phyloP scores from a whole-genome alignment of 495 filamentous ascomycete genomes.

The Annulohypoxylon nitens region DNA sequence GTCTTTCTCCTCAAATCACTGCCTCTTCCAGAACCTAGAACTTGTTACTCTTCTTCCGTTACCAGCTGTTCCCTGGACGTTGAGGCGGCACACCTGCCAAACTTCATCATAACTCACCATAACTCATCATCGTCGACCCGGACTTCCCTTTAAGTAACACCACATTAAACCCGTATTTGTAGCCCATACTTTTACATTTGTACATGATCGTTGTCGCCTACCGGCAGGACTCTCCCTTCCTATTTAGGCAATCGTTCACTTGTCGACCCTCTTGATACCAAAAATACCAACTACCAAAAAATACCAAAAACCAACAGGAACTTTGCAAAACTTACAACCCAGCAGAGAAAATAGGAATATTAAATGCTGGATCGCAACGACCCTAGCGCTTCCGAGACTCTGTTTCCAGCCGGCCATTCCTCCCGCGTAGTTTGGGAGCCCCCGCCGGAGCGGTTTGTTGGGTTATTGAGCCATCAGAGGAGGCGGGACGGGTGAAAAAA shows the following conservation, averaged over 20 bases:
- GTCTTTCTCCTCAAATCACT: slow-evolving; percentile 48
- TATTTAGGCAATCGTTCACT: slow-evolving; percentile 39
- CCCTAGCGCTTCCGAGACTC: slow-evolving; percentile 44
- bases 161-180: slow-evolving; percentile 47
- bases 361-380: slow-evolving; percentile 43
- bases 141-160: slow-evolving; percentile 40
- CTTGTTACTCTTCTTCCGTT: slow-evolving; percentile 36
- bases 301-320: slow-evolving; percentile 11
- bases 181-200: slow-evolving; percentile 37
- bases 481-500: slow-evolving; percentile 35
- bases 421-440: slow-evolving; percentile 45
- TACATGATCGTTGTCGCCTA: slow-evolving; percentile 47
- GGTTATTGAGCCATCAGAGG: slow-evolving; percentile 36
- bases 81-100: slow-evolving; percentile 38
- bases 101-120: not conserved
- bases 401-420: slow-evolving; percentile 42
- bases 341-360: slow-evolving; percentile 36
- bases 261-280: slow-evolving; percentile 34
- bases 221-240: slow-evolving; percentile 46
- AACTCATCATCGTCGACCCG: slow-evolving; percentile 31
- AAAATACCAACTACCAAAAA: slow-evolving; percentile 3
- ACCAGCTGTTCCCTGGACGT: slow-evolving; percentile 32
- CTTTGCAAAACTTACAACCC: slow-evolving; percentile 21
- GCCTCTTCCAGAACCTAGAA: slow-evolving; percentile 43
- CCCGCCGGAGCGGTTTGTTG: slow-evolving; percentile 38